These are phyloP conservation scores for Phytophthora citricola DNA, from an alignment of 352 stramenopile species.

Conservation along the genomic window DNA sequence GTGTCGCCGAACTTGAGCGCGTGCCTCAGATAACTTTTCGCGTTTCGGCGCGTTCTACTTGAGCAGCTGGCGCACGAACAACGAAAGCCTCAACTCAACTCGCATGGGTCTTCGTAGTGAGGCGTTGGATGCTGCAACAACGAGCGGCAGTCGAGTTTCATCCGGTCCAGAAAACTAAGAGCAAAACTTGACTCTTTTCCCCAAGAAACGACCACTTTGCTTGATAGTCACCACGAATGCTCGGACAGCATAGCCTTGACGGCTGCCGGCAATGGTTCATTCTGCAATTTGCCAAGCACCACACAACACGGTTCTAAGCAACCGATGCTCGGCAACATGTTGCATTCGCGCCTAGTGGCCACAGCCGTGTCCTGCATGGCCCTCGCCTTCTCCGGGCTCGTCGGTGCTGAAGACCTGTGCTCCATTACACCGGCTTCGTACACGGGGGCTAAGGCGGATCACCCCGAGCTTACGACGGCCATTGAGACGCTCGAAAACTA, in stretches of 20 bases:
- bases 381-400: conserved; percentile 14
- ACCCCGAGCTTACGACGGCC: conserved; percentile 41
- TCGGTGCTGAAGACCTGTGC: conserved; percentile 36
- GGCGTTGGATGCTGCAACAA: conserved; percentile 1
- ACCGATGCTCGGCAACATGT: conserved; percentile 18
- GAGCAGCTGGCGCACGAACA: conserved; percentile 21
- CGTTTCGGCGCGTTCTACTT: conserved; percentile 18
- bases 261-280: conserved; percentile 16
- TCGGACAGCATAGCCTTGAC: conserved; percentile 1
- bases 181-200: conserved; percentile 23
- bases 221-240: conserved; percentile 17
- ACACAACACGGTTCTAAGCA: conserved; percentile 10
- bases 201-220: conserved; percentile 8
- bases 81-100: conserved; percentile 30
- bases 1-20: conserved; percentile 17
- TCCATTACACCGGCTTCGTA: conserved; percentile 39
- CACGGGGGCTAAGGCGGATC: conserved; percentile 37
- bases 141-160: not conserved
- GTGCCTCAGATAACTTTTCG: conserved; percentile 19
- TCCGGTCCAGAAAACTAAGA: conserved; percentile 25
- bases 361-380: conserved; percentile 26
- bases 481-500: conserved; percentile 44
- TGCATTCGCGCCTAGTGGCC: conserved; percentile 16
- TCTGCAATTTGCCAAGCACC: conserved; percentile 24
- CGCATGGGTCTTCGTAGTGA: not conserved